These are phyloP conservation scores for Pelargonium cotyledonis DNA, from an alignment of 441 rosid genomes.

Conservation along the genomic window DNA sequence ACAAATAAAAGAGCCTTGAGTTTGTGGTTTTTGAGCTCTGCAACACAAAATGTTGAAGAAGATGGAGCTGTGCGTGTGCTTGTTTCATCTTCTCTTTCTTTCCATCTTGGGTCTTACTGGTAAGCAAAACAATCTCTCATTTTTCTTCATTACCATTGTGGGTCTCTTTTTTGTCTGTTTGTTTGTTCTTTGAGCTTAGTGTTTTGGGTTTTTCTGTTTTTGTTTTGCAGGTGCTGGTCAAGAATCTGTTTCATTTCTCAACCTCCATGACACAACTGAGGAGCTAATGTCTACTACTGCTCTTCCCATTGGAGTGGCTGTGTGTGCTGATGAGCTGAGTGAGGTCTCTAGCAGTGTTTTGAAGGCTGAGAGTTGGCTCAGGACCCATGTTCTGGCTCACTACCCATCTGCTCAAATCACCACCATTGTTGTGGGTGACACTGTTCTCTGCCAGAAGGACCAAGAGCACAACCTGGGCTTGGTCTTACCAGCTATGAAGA, in stretches of 20 bases:
- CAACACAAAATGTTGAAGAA: slow-evolving; percentile 23
- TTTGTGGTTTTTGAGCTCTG: not conserved
- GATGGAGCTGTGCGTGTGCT: slow-evolving; percentile 24
- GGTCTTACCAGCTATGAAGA: slow-evolving; percentile 43
- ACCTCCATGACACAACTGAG: slow-evolving; percentile 24
- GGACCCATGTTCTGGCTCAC: slow-evolving; percentile 50
- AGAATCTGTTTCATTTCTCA: slow-evolving; percentile 39
- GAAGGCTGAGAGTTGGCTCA: slow-evolving; percentile 72
- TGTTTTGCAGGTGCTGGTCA: slow-evolving; percentile 46
- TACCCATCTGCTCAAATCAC: slow-evolving; percentile 57
- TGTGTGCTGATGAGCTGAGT: slow-evolving; percentile 33
- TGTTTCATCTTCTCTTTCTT: slow-evolving; percentile 32
- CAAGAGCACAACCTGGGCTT: slow-evolving; percentile 33
- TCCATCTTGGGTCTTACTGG: slow-evolving; percentile 47
- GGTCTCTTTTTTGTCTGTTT: not conserved
- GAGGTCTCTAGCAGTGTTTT: slow-evolving; percentile 51
- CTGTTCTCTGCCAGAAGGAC: slow-evolving; percentile 32
- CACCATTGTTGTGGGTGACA: slow-evolving; percentile 48
- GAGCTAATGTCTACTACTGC: slow-evolving; percentile 23
- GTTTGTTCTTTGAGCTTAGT: not conserved
- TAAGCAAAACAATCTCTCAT: slow-evolving; percentile 14
- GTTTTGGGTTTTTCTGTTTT: slow-evolving; percentile 2
- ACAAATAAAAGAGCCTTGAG: not conserved
- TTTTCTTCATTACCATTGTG: not conserved
- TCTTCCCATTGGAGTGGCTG: slow-evolving; percentile 40